Base-by-base conservation (phyloP, 805 yeast genomes). In the Saturnispora silvae region DNA sequence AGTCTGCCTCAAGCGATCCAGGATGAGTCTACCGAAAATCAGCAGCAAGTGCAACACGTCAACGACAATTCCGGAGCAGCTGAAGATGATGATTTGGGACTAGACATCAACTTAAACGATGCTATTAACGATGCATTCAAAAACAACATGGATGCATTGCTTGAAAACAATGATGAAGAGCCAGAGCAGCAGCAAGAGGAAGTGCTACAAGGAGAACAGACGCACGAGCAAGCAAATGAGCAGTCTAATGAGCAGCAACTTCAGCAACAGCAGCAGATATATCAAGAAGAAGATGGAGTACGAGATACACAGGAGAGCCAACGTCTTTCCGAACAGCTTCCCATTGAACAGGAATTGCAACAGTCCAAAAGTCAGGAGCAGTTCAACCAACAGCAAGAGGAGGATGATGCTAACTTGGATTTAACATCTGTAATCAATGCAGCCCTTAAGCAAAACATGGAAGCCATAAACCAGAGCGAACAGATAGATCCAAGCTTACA, bases 51-150 rank as follows among this genome's bases (percentile, higher is more conserved):
- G n/a, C n/a, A n/a, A n/a, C n/a, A n/a, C n/a, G n/a, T n/a, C n/a
- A n/a, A n/a, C n/a, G n/a, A n/a, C n/a, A n/a, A n/a, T n/a, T n/a
- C n/a, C n/a, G n/a, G n/a, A n/a, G n/a, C n/a, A n/a, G n/a, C n/a
- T n/a, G 30, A 28, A 10, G 34, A 32, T 16, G 19, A 17, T 14
- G 35, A 19, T 6, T 8, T 14, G 9, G 30, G 11, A 13, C 5
- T 24, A 27, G 30, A 33, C 27, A 6, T 37, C 7, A 35, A 37
- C 31, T 31, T 40, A 7, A 38, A 35, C 13, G 36, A 33, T 32
- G 46, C 43, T n/a, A 41, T 41, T 8, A 44, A 35, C 29, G 40
- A 39, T 24, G 44, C 46, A 4, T 41, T 44, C 4, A 38, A 20
- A 19, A 33, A 35, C 22, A 37, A 33, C 24, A 41, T 34, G 30